Base-by-base conservation (phyloP, 2,329 filamentous ascomycete genomes). In the Stemphylium beticola region DNA sequence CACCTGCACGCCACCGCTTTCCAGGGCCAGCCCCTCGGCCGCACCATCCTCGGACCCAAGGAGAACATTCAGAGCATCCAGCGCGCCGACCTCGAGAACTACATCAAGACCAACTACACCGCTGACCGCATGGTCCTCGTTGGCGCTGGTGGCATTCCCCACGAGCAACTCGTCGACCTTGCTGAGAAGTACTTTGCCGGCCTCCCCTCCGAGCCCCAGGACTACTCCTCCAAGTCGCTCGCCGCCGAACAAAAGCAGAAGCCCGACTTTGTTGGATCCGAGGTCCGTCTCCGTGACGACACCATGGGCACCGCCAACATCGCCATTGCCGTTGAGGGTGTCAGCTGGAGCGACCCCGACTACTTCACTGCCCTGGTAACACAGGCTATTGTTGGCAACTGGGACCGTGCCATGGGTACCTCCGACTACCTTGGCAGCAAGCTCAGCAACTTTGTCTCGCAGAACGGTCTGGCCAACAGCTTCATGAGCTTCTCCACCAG, bases 401-500 rank as follows among this genome's bases (percentile, higher is more conserved):
- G 96, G 88, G 95, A 99, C 83, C 95, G 95, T 81, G 91, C 95
- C 68, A 93, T 98, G 87, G 95, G 96, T 75, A 96, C 95, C 80
- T 95, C 95, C 57, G 89, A 93, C 65, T 95, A 97, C 83, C 89
- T 97, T 75, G 95, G 96, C 72, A 96, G 92, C 90, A 97, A 96
- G 86, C 91, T 99, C 72, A 96, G 92, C 83, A 88, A 89, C 65
- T 92, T 95, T 73, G 89, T 99, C 67, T 91, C 96, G 85, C 88
- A 96, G 81, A 87, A 98, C 82, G 89, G 93, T 78, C 86, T 99
- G 60, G 95, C 95, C 79, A 99, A 96, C 84, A 97, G 93, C 87
- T 99, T 97, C 86, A 99, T 99, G 96, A 96, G 91, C 83, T 99
- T 99, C 83, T 97, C 93, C 65, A 99, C 95, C 67, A 96, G 92